Evolutionary conservation across 1,284 basidiomycete species (phyloP).

Genomic region (Leccinum subspadiceum): DNA sequence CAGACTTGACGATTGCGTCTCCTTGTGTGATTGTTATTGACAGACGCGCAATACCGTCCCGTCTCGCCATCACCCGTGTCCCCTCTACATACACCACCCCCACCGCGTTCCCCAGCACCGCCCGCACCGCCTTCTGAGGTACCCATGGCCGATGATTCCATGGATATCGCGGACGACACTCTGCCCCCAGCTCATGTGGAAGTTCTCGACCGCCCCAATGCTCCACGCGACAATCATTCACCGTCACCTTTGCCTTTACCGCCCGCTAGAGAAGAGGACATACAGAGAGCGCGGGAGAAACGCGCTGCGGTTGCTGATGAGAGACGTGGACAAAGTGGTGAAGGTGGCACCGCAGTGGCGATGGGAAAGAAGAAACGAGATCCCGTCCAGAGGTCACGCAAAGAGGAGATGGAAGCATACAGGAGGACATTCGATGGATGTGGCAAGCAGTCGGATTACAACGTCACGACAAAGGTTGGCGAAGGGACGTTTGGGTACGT

Average conservation of each 20-base stretch:
- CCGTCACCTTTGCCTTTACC: constrained; percentile 41
- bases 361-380: constrained; percentile 31
- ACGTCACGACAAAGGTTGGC: constrained; percentile 81
- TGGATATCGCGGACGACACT: constrained; percentile 27
- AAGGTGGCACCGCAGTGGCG: constrained; percentile 2
- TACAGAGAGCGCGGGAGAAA: constrained; percentile 26
- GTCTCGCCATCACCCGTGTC: constrained; percentile 25
- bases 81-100: constrained; percentile 24
- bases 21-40: constrained; percentile 4
- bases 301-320: constrained; percentile 30
- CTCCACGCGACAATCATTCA: constrained; percentile 45
- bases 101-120: constrained; percentile 37
- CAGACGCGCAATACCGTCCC: constrained; percentile 21
- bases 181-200: constrained; percentile 36
- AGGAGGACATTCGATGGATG: constrained; percentile 74
- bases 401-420: constrained; percentile 67
- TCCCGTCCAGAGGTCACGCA: constrained; percentile 51
- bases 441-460: constrained; percentile 76
- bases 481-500: constrained; percentile 94
- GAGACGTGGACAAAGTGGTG: constrained; percentile 4
- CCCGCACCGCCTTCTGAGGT: constrained; percentile 44
- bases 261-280: constrained; percentile 21
- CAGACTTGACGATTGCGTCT: not conserved
- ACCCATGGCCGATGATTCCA: constrained; percentile 21
- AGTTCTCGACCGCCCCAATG: constrained; percentile 39